Evolutionary conservation across 345 rosid species (phyloP).

Genomic region (Camelina sativa): DNA sequence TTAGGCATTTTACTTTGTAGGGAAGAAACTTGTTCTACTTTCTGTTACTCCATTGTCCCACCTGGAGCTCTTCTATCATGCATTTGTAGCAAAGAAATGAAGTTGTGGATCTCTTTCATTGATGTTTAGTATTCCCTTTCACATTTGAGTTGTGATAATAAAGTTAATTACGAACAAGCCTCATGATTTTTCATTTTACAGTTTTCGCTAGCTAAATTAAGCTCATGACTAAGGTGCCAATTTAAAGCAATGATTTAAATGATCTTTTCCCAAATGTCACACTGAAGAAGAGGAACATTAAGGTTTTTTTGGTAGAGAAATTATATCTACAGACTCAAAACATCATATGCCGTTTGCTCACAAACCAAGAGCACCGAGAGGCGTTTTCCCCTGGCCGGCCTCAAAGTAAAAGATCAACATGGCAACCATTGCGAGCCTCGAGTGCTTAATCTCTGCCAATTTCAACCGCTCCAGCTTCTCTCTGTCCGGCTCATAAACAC

Average conservation of each 20-base stretch:
- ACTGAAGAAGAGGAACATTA: slow-evolving; percentile 28
- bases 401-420: slow-evolving; percentile 96
- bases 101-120: slow-evolving; percentile 19
- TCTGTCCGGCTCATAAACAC: slow-evolving; percentile 72
- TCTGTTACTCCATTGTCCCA: slow-evolving; percentile 10
- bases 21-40: slow-evolving; percentile 14
- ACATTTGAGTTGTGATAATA: slow-evolving; percentile 23
- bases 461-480: slow-evolving; percentile 91
- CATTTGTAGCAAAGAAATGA: slow-evolving; percentile 14
- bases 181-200: slow-evolving; percentile 15
- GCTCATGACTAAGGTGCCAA: background rate
- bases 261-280: slow-evolving; percentile 28
- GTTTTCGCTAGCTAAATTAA: background rate
- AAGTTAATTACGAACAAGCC: slow-evolving; percentile 15
- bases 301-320: slow-evolving; percentile 26
- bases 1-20: slow-evolving; percentile 23
- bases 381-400: slow-evolving; percentile 98
- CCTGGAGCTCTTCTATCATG: slow-evolving; percentile 22
- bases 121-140: slow-evolving; percentile 6
- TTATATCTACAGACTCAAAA: slow-evolving; percentile 44
- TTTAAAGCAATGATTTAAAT: slow-evolving; percentile 22
- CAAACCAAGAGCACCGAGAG: slow-evolving; percentile 94
- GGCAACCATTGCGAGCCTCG: slow-evolving; percentile 93
- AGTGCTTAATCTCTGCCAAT: slow-evolving; percentile 95
- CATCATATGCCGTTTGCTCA: slow-evolving; percentile 44